Evolutionary conservation across 257 asterid species (phyloP), one percentile per base, ranked within the genome.

Genomic region (Dorcoceras hygrometricum): DNA sequence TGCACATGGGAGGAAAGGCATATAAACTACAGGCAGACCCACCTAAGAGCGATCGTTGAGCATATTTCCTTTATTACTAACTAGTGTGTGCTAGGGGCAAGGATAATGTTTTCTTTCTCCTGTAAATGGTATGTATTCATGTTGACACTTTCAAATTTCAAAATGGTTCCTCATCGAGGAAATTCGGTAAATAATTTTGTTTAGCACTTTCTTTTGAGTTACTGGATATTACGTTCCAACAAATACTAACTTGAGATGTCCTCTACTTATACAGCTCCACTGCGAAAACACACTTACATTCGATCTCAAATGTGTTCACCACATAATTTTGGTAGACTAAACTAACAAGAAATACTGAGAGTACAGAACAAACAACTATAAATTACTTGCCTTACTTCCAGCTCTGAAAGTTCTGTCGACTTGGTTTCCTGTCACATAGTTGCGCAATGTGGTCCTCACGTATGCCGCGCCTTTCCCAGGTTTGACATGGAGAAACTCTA

Each of bases 401-500:
- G 97, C 97, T 71, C 99, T 85, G 80, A 93, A 88, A 53, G 97
- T 93, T 71, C 85, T 93, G 57, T 90, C 97, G 46, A 80, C 86
- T 25, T 84, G 82, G 77, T 90, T 93, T 69, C 99, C 97, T 24
- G 97, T 85, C 48, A 90, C 53, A 60, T 79, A 83, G 74, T 93
- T 93, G 57, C 91, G 83, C 78, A 93, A 48, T 0, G 96, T 93
- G 61, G 95, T 94, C 81, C 99, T 84, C 11, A 94, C 96, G 78
- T 78, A 90, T 26, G 99, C 96, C 23, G 99, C 97, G 50, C 97
- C 97, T 71, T 90, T 94, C 25, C 99, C 99, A 77, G 96, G 97
- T 78, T 94, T 94, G 32, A 94, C 96, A 75, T 90, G 97, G 70
- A 90, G 96, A 80, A 94, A 90, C 82, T 90, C 99, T 93, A 71